Base-by-base conservation (phyloP, 352 stramenopile genomes). In the Pythium myriotylum region DNA sequence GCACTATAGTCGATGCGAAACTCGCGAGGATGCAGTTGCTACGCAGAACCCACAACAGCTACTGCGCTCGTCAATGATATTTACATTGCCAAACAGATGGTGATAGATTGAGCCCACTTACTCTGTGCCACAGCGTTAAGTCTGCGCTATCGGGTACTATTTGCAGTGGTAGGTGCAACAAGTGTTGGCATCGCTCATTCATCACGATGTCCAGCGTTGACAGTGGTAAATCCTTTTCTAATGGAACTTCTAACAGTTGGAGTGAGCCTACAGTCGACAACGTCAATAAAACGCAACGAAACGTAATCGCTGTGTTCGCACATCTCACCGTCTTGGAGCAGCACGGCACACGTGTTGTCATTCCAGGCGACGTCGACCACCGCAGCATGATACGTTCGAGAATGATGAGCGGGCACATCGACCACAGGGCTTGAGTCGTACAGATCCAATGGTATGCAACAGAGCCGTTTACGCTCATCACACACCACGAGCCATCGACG, bases 341-440 rank as follows among this genome's bases (percentile, higher is more conserved):
- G 47, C 19, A 68, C 61, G 9, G 47, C 37, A 16, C 29, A 16
- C 2, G 43, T 5, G 26, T 59, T 37, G 23, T 27, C 37, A 10
- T 42, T 8, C 35, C 54, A 68, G 10, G 61, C 47, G 29, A 68
- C 40, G 47, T 62, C 61, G 17, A 29, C 47, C 3, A 56, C 48
- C 2, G 27, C 26, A 9, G 3, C 52, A 2, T 48, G 37, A 20
- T 51, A 59, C 14, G 19, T 16, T 19, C n/a, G 17, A 24, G 3
- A 14, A 5, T 48, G 17, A 26, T 48, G 41, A 24, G 4, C n/a
- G 17, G 41, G 17, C 41, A 41, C 9, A 39, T 8, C 5, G 1
- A 40, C 3, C 8, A 13, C 17, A 9, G 6, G 4, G 2, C 40
- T 1, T 20, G 3, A 12, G 12, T n/a, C 51, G 27, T 45, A 67